A percentile compares a stretch with the other conserved stretches of the same genome.
Evolutionary conservation across 2,329 filamentous ascomycete genomes (phyloP).

Genomic region (Botryotinia globosa): DNA sequence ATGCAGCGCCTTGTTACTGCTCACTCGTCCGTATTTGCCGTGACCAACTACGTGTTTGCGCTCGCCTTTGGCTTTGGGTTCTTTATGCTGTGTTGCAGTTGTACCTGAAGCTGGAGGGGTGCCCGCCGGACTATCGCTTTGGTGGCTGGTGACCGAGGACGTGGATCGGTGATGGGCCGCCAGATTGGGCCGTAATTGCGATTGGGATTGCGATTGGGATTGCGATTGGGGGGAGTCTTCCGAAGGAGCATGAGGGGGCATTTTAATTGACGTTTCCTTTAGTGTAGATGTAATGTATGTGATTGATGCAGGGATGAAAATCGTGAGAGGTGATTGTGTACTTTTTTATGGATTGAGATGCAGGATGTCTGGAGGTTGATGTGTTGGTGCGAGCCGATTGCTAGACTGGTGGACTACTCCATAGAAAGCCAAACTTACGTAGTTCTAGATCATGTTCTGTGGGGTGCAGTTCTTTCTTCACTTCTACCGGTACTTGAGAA

Average conservation of each 20-base stretch:
- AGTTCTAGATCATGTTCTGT: conserved; percentile 3
- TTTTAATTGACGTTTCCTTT: conserved; percentile 11
- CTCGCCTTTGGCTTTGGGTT: conserved; percentile 28
- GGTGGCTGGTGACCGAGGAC: conserved; percentile 28
- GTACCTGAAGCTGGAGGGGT: conserved; percentile 28
- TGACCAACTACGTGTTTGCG: conserved; percentile 35
- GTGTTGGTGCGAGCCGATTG: conserved; percentile 21
- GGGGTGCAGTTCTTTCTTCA: neutral
- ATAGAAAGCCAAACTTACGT: conserved; percentile 3
- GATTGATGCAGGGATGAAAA: conserved; percentile 20
- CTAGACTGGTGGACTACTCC: conserved; percentile 7
- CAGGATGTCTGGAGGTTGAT: conserved; percentile 11
- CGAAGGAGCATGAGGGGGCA: conserved; percentile 16
- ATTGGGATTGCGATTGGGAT: conserved; percentile 23
- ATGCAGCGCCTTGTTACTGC: conserved; percentile 35
- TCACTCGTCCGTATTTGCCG: conserved; percentile 28
- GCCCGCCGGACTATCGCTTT: conserved; percentile 16
- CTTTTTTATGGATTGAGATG: conserved; percentile 25
- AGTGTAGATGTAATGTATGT: conserved; percentile 5
- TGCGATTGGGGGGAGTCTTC: conserved; percentile 17
- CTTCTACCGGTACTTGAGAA: neutral
- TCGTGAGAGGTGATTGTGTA: conserved; percentile 23
- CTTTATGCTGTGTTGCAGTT: conserved; percentile 32
- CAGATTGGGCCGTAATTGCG: conserved; percentile 27
- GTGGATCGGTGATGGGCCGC: conserved; percentile 31